phyloP scores from a whole-genome alignment of 2,329 filamentous ascomycete species.

The Nothopassalora personata region DNA sequence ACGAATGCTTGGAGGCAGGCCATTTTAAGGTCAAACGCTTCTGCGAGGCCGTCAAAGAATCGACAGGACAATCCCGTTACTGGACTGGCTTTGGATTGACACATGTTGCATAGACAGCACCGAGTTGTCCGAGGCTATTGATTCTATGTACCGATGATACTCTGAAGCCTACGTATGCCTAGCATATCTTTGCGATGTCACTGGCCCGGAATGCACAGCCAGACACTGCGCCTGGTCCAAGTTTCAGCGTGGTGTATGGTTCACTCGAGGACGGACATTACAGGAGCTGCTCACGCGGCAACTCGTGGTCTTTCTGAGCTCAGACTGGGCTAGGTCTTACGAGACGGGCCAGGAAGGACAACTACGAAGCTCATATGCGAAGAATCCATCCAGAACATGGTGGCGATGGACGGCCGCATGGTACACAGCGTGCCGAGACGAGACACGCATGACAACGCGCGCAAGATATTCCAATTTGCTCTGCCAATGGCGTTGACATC shows the following conservation, averaged over 20 bases:
- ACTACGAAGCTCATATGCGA: too few species aligned
- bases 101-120: conserved; percentile 18
- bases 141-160: conserved; percentile 22
- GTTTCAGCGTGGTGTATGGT: conserved; percentile 1
- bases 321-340: conserved; percentile 7
- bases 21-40: not conserved
- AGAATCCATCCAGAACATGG: too few species aligned
- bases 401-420: too few species aligned
- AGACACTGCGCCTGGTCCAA: not conserved
- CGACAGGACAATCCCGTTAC: not conserved
- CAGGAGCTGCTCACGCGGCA: conserved; percentile 4
- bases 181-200: conserved; percentile 13
- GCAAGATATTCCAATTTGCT: too few species aligned
- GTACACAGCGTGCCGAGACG: too few species aligned
- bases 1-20: not conserved
- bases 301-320: conserved; percentile 3
- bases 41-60: not conserved
- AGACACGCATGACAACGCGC: too few species aligned
- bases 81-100: not conserved
- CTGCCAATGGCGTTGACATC: too few species aligned
- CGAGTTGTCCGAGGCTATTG: conserved; percentile 16
- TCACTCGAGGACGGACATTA: conserved; percentile 5
- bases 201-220: not conserved
- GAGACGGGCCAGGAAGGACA: too few species aligned
- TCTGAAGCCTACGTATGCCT: conserved; percentile 14